These are phyloP conservation scores for Sesbania bispinosa DNA, from an alignment of 306 rosid genomes.

Conservation along the genomic window DNA sequence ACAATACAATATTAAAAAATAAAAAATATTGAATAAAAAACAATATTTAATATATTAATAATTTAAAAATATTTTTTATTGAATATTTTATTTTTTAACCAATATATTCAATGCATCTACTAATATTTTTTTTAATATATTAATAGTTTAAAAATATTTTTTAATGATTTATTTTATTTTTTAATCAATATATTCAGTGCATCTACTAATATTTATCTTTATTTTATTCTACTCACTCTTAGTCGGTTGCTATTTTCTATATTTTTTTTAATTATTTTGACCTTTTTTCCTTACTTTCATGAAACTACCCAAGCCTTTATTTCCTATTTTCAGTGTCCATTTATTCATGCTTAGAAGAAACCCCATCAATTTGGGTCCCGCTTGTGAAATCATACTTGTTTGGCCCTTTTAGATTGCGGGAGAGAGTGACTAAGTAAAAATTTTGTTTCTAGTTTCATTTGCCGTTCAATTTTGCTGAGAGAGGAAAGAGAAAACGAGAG, in stretches of 20 bases:
- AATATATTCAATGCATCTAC: no score
- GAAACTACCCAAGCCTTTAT: background rate
- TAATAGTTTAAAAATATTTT: no score
- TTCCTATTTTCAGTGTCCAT: conserved; percentile 52
- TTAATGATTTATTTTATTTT: no score
- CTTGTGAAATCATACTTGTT: conserved; percentile 19
- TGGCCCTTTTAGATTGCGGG: conserved; percentile 12
- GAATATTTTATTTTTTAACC: no score
- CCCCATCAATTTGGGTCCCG: conserved; percentile 36
- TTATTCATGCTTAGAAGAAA: conserved; percentile 20
- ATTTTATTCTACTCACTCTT: no score
- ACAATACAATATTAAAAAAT: no score
- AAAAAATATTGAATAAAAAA: no score
- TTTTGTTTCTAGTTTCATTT: background rate
- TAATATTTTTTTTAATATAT: no score
- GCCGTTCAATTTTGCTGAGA: background rate
- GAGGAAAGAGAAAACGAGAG: conserved; percentile 11
- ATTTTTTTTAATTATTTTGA: background rate
- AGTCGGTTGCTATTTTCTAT: background rate
- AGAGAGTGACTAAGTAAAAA: conserved; percentile 2
- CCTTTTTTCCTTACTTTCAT: background rate
- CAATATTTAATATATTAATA: no score
- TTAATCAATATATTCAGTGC: no score
- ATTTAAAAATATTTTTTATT: no score
- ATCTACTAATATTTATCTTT: no score